phyloP scores from a whole-genome alignment of 2,329 filamentous ascomycete species.

The Thyridium curvatum region DNA sequence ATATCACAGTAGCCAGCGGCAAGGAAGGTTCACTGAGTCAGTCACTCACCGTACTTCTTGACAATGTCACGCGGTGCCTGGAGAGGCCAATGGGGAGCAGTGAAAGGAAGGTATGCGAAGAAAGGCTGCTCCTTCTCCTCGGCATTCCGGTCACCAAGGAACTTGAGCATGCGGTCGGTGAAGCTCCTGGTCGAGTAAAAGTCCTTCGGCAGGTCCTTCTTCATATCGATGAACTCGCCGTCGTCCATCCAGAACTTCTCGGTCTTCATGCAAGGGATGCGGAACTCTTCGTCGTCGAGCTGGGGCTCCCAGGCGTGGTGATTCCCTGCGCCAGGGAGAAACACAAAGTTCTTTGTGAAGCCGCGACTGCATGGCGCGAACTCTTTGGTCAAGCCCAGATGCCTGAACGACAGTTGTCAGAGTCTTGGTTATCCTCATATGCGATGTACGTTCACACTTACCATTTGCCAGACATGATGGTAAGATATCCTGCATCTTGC shows the following conservation, averaged over 20 bases:
- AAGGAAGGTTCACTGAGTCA: too few relatives aligned
- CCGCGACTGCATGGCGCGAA: constrained; percentile 30
- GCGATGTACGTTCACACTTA: too few relatives aligned
- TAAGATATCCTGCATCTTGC: constrained; percentile 52
- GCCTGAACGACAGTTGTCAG: not conserved
- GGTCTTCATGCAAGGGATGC: too few relatives aligned
- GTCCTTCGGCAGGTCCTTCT: constrained; percentile 33
- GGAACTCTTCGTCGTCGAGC: constrained; percentile 13
- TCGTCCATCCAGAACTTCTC: constrained; percentile 26
- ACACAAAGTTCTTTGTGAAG: constrained; percentile 54
- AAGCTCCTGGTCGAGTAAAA: constrained; percentile 49
- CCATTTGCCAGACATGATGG: constrained; percentile 58
- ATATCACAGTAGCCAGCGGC: too few relatives aligned
- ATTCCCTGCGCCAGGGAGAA: constrained; percentile 53
- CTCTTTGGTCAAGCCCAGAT: too few relatives aligned
- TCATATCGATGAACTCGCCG: constrained; percentile 31
- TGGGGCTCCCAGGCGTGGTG: constrained; percentile 43
- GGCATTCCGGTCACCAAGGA: constrained; percentile 39
- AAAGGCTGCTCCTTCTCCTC: constrained; percentile 35
- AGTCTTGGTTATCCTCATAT: not conserved
- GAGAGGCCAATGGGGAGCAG: constrained; percentile 57
- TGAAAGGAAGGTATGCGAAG: constrained; percentile 55
- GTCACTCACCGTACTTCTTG: constrained; percentile 38
- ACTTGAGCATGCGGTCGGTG: constrained; percentile 43
- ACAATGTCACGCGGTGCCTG: constrained; percentile 51